A percentile compares a stretch with the other conserved stretches of the same genome.
phyloP scores from a whole-genome alignment of 2,329 filamentous ascomycete species.

The Colletotrichum lupini region DNA sequence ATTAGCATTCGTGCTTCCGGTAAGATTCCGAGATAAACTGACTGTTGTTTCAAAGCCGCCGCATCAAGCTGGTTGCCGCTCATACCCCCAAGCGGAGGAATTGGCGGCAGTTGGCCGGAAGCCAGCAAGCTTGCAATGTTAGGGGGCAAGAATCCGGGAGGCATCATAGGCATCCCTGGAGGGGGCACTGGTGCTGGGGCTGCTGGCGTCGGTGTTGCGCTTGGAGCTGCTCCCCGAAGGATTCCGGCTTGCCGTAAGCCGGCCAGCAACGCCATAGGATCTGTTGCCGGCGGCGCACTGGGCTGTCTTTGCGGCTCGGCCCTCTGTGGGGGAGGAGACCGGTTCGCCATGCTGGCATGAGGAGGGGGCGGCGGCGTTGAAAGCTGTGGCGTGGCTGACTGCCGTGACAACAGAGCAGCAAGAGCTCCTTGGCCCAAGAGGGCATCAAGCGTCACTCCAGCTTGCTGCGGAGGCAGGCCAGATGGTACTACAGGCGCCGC shows the following conservation, averaged over 20 bases:
- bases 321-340: conserved; percentile 60
- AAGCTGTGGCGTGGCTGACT: conserved; percentile 60
- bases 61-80: conserved; percentile 71
- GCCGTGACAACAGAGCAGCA: conserved; percentile 67
- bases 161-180: conserved; percentile 42
- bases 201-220: conserved; percentile 46
- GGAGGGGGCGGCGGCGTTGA: conserved; percentile 54
- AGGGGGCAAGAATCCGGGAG: conserved; percentile 45
- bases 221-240: conserved; percentile 57
- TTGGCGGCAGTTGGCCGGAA: conserved; percentile 37
- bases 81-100: conserved; percentile 46
- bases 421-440: conserved; percentile 70
- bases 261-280: conserved; percentile 72
- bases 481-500: conserved; percentile 46
- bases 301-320: conserved; percentile 52
- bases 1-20: conserved; percentile 25
- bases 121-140: conserved; percentile 51
- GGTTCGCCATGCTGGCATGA: conserved; percentile 53
- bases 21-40: conserved; percentile 47
- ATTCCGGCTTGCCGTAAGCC: conserved; percentile 77
- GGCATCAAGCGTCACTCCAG: conserved; percentile 64
- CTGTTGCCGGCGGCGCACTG: conserved; percentile 49
- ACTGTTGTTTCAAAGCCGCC: conserved; percentile 77
- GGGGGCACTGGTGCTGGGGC: conserved; percentile 42
- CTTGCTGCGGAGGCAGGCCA: conserved; percentile 38